Evolutionary conservation across 1,139 yeast genomes (phyloP).

Genomic region (Geotrichum europaeum): DNA sequence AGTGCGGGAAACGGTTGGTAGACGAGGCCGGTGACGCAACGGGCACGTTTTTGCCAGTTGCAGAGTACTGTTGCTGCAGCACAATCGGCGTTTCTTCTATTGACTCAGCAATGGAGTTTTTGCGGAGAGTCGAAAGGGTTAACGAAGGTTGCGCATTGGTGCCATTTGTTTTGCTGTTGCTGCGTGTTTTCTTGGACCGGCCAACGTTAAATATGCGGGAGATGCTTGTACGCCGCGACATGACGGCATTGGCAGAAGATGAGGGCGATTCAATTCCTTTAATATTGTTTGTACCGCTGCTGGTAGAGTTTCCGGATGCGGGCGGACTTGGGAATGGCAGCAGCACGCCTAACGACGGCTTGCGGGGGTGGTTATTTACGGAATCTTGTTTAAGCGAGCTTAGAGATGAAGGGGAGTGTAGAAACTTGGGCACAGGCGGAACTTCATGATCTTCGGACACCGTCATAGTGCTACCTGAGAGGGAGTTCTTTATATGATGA

Average conservation of each 20-base stretch:
- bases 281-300: not conserved
- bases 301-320: not conserved
- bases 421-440: not conserved
- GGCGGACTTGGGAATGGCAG: not conserved
- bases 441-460: not conserved
- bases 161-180: not conserved
- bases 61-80: not conserved
- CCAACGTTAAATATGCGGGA: constrained; percentile 8
- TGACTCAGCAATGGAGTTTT: constrained; percentile 1
- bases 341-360: not conserved
- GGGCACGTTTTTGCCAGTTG: not conserved
- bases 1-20: constrained; percentile 2
- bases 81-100: not conserved
- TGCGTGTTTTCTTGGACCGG: constrained; percentile 1
- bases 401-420: not conserved
- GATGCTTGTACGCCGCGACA: constrained; percentile 7
- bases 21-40: not conserved
- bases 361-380: not conserved
- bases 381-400: not conserved
- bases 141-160: not conserved
- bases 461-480: not conserved
- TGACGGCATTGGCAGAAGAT: not conserved
- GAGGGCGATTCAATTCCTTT: not conserved
- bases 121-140: not conserved
- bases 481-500: not conserved